Evolutionary conservation across 805 yeast species (phyloP).

Genomic region (Wickerhamomyces chaumierensis): DNA sequence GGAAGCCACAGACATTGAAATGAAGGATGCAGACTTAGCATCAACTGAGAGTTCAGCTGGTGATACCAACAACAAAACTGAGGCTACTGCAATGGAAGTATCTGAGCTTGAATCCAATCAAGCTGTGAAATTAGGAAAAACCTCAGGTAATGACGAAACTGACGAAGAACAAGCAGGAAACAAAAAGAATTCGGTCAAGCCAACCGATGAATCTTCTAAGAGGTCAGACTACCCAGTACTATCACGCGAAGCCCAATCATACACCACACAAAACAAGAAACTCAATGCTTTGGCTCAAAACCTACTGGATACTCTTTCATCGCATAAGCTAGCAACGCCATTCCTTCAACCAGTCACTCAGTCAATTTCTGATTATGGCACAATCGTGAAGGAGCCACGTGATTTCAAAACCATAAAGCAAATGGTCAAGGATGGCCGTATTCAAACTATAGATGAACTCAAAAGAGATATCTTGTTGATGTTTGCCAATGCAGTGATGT

Average conservation of each 20-base stretch:
- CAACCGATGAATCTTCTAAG: too few relatives aligned
- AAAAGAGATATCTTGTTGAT: slow-evolving; percentile 62
- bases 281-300: slow-evolving; percentile 54
- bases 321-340: slow-evolving; percentile 64
- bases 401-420: slow-evolving; percentile 56
- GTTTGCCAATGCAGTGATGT: slow-evolving; percentile 83
- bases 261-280: slow-evolving; percentile 28
- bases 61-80: background rate
- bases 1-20: background rate
- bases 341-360: slow-evolving; percentile 60
- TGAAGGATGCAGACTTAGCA: slow-evolving; percentile 3
- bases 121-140: background rate
- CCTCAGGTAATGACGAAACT: background rate
- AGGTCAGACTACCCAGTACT: background rate
- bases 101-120: background rate
- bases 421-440: slow-evolving; percentile 45
- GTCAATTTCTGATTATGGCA: slow-evolving; percentile 55
- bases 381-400: slow-evolving; percentile 49
- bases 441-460: slow-evolving; percentile 37
- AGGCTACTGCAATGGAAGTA: too few relatives aligned
- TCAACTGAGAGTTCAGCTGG: slow-evolving; percentile 1
- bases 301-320: slow-evolving; percentile 50
- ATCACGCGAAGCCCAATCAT: background rate
- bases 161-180: slow-evolving; percentile 1
- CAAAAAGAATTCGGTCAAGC: too few relatives aligned